Conservation (phyloP, 176 grass and related monocot species). For the Raddia guianensis region DNA sequence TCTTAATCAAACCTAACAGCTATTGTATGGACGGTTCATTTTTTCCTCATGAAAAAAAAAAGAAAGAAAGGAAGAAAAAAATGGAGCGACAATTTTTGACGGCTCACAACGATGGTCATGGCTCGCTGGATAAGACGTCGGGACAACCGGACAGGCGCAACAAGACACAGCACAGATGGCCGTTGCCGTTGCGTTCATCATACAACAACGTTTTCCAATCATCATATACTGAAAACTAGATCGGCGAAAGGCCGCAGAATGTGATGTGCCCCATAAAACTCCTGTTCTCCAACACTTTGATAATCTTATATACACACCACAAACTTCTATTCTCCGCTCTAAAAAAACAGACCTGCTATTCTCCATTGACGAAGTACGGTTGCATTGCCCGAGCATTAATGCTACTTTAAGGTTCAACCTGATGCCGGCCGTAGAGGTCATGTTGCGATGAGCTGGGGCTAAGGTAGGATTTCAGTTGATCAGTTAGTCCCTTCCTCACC, state of each 20-base stretch:
- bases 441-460: not conserved
- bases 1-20: no score
- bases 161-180: not conserved
- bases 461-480: not conserved
- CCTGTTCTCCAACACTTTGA: not conserved
- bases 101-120: not conserved
- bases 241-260: not conserved
- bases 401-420: not conserved
- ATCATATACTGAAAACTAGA: not conserved
- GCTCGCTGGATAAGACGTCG: not conserved
- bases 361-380: not conserved
- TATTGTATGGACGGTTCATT: slow-evolving; percentile 7
- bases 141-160: not conserved
- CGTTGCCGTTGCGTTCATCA: not conserved
- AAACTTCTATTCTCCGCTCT: not conserved
- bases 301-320: not conserved
- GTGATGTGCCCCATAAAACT: not conserved
- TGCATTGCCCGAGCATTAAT: not conserved
- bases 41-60: not conserved
- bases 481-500: not conserved
- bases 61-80: not conserved
- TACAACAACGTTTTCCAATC: not conserved
- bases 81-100: not conserved
- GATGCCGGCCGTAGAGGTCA: not conserved
- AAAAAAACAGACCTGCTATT: not conserved